phyloP scores from a whole-genome alignment of 2,329 filamentous ascomycete genomes.

The Neopestalotiopsis sp. region DNA sequence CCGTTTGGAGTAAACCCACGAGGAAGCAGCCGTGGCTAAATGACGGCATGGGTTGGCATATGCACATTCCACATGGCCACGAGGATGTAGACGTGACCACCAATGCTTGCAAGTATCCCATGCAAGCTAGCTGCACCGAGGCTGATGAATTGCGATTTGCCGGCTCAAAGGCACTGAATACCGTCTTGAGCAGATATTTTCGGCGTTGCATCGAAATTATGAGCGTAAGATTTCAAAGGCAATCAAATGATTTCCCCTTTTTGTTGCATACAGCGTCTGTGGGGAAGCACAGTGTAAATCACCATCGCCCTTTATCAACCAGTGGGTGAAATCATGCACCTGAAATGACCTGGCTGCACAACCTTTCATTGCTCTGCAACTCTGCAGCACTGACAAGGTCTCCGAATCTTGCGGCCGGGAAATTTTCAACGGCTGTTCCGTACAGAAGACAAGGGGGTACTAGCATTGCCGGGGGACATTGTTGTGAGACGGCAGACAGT shows the following conservation, averaged over 20 bases:
- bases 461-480: neutral
- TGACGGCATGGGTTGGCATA: neutral
- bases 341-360: slow-evolving; percentile 8
- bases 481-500: neutral
- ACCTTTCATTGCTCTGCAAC: slow-evolving; percentile 3
- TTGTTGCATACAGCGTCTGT: neutral
- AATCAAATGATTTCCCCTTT: neutral
- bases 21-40: neutral
- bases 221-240: neutral
- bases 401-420: neutral
- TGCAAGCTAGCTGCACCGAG: neutral
- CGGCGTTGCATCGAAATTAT: neutral
- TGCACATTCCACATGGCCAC: neutral
- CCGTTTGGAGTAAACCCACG: neutral
- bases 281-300: neutral
- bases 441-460: neutral
- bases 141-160: neutral
- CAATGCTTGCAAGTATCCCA: neutral
- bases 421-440: slow-evolving; percentile 2
- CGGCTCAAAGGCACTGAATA: neutral
- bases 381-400: neutral
- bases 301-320: neutral
- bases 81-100: neutral
- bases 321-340: neutral
- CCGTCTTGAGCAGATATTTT: neutral